Percentiles rank a stretch among this genome's conserved stretches.
Evolutionary conservation across 2,329 filamentous ascomycete species (phyloP).

Genomic region (Ophiognomonia clavigignenti-juglandacearum): DNA sequence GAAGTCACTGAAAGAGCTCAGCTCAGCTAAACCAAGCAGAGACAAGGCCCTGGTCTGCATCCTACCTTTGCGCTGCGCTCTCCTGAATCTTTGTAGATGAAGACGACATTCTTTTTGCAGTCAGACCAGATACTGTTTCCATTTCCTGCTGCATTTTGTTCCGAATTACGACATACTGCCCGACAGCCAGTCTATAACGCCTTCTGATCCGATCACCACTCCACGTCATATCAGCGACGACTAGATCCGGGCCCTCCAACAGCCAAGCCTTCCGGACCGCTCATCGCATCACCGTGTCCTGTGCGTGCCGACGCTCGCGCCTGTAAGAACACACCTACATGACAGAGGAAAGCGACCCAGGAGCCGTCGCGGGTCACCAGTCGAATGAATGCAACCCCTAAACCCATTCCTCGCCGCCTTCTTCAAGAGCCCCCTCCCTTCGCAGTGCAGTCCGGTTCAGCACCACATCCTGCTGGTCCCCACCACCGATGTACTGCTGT

Average conservation of each 20-base stretch:
- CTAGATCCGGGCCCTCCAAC: not conserved
- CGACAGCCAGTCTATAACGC: no score
- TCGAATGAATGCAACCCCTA: slow-evolving; percentile 83
- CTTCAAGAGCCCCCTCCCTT: slow-evolving; percentile 89
- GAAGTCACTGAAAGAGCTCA: slow-evolving; percentile 6
- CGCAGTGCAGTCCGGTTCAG: slow-evolving; percentile 86
- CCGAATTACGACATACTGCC: no score
- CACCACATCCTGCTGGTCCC: slow-evolving; percentile 94
- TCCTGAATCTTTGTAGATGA: not conserved
- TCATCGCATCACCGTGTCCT: not conserved
- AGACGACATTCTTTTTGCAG: not conserved
- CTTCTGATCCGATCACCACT: no score
- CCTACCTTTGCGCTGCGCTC: not conserved
- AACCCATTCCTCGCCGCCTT: slow-evolving; percentile 98
- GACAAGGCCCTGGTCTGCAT: not conserved
- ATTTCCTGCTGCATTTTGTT: no score
- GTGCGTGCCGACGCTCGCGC: not conserved
- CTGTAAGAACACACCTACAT: slow-evolving; percentile 10
- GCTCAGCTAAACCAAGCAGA: not conserved
- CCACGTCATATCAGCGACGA: no score
- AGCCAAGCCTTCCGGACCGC: not conserved
- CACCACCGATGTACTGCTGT: slow-evolving; percentile 85
- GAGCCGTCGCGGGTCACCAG: slow-evolving; percentile 17
- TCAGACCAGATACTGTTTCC: not conserved
- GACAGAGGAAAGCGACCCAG: slow-evolving; percentile 10